Evolutionary conservation across 2,329 filamentous ascomycete genomes (phyloP).

Genomic region (Paraphaeosphaeria sporulosa): DNA sequence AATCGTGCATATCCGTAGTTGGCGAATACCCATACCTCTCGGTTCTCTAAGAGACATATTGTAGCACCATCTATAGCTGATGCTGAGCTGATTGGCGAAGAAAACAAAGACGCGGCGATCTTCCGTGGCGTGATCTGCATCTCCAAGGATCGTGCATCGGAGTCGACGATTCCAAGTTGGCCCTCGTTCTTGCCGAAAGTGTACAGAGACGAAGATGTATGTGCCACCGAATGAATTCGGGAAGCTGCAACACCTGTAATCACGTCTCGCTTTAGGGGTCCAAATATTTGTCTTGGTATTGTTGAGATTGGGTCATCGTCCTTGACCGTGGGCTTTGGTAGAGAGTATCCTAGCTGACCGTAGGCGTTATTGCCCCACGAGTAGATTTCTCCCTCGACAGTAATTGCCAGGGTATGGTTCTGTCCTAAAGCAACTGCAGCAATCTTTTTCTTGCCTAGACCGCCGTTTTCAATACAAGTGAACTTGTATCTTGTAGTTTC

Average conservation of each 20-base stretch:
- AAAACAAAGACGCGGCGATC: constrained; percentile 85
- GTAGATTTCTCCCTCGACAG: constrained; percentile 87
- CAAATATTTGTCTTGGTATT: constrained; percentile 87
- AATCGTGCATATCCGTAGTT: constrained; percentile 96
- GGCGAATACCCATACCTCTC: constrained; percentile 91
- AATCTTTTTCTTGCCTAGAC: constrained; percentile 75
- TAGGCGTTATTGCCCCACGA: constrained; percentile 91
- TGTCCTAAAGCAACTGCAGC: constrained; percentile 84
- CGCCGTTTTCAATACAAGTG: constrained; percentile 78
- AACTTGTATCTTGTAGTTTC: constrained; percentile 90
- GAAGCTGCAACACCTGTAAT: constrained; percentile 88
- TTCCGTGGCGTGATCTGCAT: constrained; percentile 83
- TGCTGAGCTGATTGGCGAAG: constrained; percentile 75
- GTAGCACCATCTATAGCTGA: constrained; percentile 92
- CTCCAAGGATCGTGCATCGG: constrained; percentile 89
- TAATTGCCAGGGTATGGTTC: constrained; percentile 87
- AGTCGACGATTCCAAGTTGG: constrained; percentile 92
- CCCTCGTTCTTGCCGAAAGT: constrained; percentile 96
- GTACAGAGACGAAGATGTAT: constrained; percentile 81
- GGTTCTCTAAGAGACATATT: constrained; percentile 81
- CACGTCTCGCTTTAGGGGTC: constrained; percentile 83
- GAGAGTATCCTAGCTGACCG: constrained; percentile 84
- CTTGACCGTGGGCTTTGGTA: constrained; percentile 71
- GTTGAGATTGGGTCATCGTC: constrained; percentile 87
- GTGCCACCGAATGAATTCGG: constrained; percentile 87